phyloP scores from a whole-genome alignment of 768 basidiomycete species.

The Boletus insuetus region DNA sequence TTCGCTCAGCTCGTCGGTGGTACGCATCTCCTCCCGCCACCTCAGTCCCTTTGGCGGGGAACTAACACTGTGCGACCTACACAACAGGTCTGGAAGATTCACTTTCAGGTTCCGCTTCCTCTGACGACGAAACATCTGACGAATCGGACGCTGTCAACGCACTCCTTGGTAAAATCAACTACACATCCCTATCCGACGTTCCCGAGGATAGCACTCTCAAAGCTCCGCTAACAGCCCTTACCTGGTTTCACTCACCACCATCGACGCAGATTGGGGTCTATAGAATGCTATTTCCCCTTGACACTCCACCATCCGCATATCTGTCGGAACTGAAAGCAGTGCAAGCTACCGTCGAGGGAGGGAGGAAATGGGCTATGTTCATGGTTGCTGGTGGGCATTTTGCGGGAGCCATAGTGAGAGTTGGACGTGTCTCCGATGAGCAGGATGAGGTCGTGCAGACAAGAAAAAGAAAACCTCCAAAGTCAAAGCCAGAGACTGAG shows the following conservation, averaged over 20 bases:
- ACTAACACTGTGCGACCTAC: not conserved
- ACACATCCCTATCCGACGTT: constrained; percentile 43
- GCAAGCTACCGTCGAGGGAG: constrained; percentile 53
- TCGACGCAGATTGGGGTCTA: constrained; percentile 91
- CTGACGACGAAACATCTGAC: constrained; percentile 50
- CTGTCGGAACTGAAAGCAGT: constrained; percentile 62
- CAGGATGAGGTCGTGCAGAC: constrained; percentile 35
- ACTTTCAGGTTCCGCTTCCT: constrained; percentile 87
- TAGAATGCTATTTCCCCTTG: constrained; percentile 63
- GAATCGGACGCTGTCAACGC: constrained; percentile 66
- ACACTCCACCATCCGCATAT: constrained; percentile 42
- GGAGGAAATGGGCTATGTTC: constrained; percentile 87
- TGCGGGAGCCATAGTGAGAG: constrained; percentile 84
- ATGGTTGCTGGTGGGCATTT: constrained; percentile 99
- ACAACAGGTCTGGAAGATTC: constrained; percentile 74
- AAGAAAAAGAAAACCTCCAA: constrained; percentile 56
- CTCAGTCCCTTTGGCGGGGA: not conserved
- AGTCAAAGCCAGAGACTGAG: constrained; percentile 74
- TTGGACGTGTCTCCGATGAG: constrained; percentile 53
- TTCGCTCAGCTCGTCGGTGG: constrained; percentile 83
- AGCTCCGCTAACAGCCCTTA: constrained; percentile 61
- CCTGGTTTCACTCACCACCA: constrained; percentile 89
- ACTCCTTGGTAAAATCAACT: constrained; percentile 62
- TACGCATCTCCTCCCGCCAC: constrained; percentile 32
- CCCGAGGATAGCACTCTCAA: constrained; percentile 39